Evolutionary conservation across 768 basidiomycete species (phyloP), one percentile per base, ranked within the genome.

Genomic region (Amanita thiersii): DNA sequence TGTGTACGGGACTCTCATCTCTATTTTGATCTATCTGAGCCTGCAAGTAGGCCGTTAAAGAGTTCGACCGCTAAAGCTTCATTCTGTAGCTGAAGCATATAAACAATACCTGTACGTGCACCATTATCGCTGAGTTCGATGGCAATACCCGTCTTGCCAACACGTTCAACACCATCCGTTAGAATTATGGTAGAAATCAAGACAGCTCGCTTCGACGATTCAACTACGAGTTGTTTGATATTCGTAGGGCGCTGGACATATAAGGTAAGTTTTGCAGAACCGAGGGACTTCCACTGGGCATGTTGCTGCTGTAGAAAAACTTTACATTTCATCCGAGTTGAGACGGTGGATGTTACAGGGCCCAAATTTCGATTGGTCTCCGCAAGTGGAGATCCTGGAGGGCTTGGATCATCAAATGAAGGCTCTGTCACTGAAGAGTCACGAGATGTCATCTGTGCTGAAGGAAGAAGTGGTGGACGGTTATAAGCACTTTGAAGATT

Each of bases 131-230:
- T 92, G 39, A 99, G 64, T 61, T 98, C 94, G 48, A 99, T 83
- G 33, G 96, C 96, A 29, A 99, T 84, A 10, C 96, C 96, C 2
- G 94, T 98, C 66, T 94, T 97, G 15, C 89, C 96, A n/a, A 99
- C 94, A 34, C 94, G 73, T 63, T 99, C 96, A 19, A 98, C 94
- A 5, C 93, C 96, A 58, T 97, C 93, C 3, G 83, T 89, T 39
- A 97, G 68, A 21, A 99, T 88, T 47, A 98, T 96, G 4, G 96
- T 97, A 30, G 90, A 94, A 48, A 99, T 92, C 30, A 98, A 60
- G 50, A 90, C 68, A 3, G 79, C 69, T 52, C 81, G 74, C 56
- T 77, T 84, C 48, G 92, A 88, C 5, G 82, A 77, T 61, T 92
- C 85, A 21, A 97, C 93, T 11, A 98, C 96, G 20, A 99, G 76